phyloP scores from a whole-genome alignment of 2,329 filamentous ascomycete species.

The Bipolaris sorokiniana region DNA sequence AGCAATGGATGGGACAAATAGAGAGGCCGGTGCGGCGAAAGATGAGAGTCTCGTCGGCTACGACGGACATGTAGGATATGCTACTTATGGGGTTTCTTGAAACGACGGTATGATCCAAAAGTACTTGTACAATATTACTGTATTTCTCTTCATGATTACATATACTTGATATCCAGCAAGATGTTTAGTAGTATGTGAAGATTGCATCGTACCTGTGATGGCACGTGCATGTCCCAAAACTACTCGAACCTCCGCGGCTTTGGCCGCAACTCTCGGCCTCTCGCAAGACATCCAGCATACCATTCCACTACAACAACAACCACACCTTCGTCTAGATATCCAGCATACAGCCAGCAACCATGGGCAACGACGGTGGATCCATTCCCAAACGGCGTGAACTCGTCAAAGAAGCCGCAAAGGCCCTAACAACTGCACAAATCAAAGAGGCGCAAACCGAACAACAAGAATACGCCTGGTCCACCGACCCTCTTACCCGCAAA shows the following conservation, averaged over 20 bases:
- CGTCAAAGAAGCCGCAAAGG: slow-evolving; percentile 88
- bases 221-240: slow-evolving; percentile 21
- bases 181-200: not conserved
- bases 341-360: slow-evolving; percentile 48
- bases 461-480: slow-evolving; percentile 83
- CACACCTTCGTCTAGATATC: not conserved
- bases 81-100: not conserved
- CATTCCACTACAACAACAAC: not conserved
- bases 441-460: slow-evolving; percentile 89
- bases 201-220: slow-evolving; percentile 6
- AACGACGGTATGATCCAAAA: not conserved
- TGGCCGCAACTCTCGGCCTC: slow-evolving; percentile 26
- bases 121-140: slow-evolving; percentile 10
- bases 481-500: slow-evolving; percentile 83
- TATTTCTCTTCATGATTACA: not conserved
- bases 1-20: slow-evolving; percentile 21
- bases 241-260: slow-evolving; percentile 26
- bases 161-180: not conserved
- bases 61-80: slow-evolving; percentile 4
- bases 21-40: slow-evolving; percentile 12
- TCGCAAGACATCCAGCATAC: not conserved
- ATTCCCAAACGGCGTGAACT: slow-evolving; percentile 96
- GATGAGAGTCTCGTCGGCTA: not conserved
- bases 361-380: slow-evolving; percentile 97
- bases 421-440: slow-evolving; percentile 80